Evolutionary conservation across 805 yeast species (phyloP), one percentile per base, ranked within the genome.

Genomic region (Teunomyces kruisii): DNA sequence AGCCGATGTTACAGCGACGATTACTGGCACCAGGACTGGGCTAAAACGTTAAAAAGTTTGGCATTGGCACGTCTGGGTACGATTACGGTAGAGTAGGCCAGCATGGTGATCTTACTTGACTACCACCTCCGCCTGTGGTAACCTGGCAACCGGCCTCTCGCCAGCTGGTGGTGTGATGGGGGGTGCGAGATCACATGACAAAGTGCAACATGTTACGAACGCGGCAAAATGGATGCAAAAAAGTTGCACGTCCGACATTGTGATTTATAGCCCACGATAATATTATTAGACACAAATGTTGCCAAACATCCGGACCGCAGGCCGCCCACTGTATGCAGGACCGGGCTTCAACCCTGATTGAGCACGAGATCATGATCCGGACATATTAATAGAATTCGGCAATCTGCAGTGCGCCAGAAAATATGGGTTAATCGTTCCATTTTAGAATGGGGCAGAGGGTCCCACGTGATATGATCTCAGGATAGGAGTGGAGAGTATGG

Each of bases 1-100:
- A 50, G 56, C 0, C 55, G 63, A 13, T 72, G 78, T 0, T 80
- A 83, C 52, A 42, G 47, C n/a, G 83, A 79, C 44, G 49, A 46
- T 0, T 80, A 75, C 51, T 84, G 88, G 88, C 35, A 35, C 2
- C 63, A 71, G 8, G 87, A 84, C 53, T 81, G 68, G 55, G 58
- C 61, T 29, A 59, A 71, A 49, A 80, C 84, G 0, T 13, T 53
- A 37, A 60, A 56, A 26, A 70, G 68, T 16, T 39, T 67, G 36
- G 38, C 44, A 28, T 31, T 19, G 32, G 32, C 33, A 6, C 31
- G 14, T 15, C n/a, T n/a, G 4, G 17, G 26, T n/a, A 26, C 4
- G 9, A 29, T 26, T 12, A 12, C 10, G 13, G 40, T 37, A 9
- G 32, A 37, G 10, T 26, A 26, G 32, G n/a, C n/a, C n/a, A 19